Evolutionary conservation across 2,329 filamentous ascomycete species (phyloP).

Genomic region (Aaosphaeria pasadenensis): DNA sequence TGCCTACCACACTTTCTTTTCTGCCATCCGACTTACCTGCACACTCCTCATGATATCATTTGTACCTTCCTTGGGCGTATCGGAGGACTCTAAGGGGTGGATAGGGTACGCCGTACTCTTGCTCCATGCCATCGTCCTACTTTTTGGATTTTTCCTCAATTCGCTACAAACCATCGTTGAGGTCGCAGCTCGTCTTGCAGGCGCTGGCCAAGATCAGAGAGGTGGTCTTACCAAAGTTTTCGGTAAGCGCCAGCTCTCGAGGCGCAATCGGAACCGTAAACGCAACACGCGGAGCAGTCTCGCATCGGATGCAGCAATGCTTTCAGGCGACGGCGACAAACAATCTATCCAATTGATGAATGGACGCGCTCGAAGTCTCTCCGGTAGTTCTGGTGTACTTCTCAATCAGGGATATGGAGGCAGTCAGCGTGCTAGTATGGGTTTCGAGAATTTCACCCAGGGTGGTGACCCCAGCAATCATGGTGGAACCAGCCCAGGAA

Average conservation of each 20-base stretch:
- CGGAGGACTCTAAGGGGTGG: constrained; percentile 83
- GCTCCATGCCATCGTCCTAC: constrained; percentile 77
- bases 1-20: constrained; percentile 84
- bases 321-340: constrained; percentile 64
- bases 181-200: constrained; percentile 76
- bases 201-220: constrained; percentile 73
- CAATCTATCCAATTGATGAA: constrained; percentile 57
- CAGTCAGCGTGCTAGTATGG: constrained; percentile 47
- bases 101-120: constrained; percentile 89
- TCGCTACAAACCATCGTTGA: constrained; percentile 88
- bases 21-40: constrained; percentile 70
- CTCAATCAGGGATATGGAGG: constrained; percentile 48
- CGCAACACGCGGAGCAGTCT: constrained; percentile 74
- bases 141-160: constrained; percentile 92
- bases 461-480: constrained; percentile 50
- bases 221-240: constrained; percentile 85
- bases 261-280: constrained; percentile 54
- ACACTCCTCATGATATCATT: constrained; percentile 61
- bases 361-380: constrained; percentile 57
- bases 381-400: constrained; percentile 61
- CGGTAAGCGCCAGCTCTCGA: constrained; percentile 82
- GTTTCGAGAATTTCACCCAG: constrained; percentile 53
- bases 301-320: constrained; percentile 77
- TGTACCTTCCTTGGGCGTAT: constrained; percentile 75
- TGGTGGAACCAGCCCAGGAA: constrained; percentile 63